Conservation (phyloP, 1,139 yeast species). For the Citeromyces hawaiiensis region DNA sequence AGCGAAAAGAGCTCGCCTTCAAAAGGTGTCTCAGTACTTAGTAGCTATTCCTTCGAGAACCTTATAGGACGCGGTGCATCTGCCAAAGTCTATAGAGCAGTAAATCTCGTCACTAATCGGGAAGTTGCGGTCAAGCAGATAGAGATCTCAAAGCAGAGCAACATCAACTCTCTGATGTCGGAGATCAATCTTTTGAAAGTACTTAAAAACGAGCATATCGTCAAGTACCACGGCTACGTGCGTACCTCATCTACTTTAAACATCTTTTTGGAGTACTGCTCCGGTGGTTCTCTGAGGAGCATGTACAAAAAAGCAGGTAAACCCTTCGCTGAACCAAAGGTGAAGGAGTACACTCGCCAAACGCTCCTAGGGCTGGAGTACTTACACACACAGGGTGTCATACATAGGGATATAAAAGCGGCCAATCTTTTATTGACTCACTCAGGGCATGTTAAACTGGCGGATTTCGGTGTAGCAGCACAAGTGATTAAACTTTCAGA, state of each 20-base stretch:
- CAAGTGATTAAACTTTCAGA: slow-evolving; percentile 19
- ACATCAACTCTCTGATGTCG: slow-evolving; percentile 35
- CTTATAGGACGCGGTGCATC: slow-evolving; percentile 71
- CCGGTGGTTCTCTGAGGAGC: slow-evolving; percentile 74
- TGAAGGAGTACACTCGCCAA: slow-evolving; percentile 50
- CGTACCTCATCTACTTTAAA: slow-evolving; percentile 54
- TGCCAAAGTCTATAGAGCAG: slow-evolving; percentile 61
- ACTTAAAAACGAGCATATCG: slow-evolving; percentile 74
- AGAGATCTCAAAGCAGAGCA: slow-evolving; percentile 26
- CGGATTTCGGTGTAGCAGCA: slow-evolving; percentile 75
- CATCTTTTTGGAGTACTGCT: slow-evolving; percentile 71
- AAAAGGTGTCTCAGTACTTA: background rate
- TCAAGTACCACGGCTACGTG: slow-evolving; percentile 81
- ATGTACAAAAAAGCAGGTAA: slow-evolving; percentile 46
- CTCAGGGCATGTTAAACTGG: slow-evolving; percentile 49
- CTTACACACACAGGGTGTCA: slow-evolving; percentile 59
- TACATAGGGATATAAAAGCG: slow-evolving; percentile 71
- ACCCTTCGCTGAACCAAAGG: slow-evolving; percentile 37
- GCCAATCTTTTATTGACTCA: slow-evolving; percentile 59
- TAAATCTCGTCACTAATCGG: slow-evolving; percentile 51
- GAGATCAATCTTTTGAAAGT: slow-evolving; percentile 79
- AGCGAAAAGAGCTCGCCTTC: background rate
- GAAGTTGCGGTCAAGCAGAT: slow-evolving; percentile 78
- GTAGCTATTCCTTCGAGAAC: slow-evolving; percentile 36
- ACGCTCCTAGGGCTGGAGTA: slow-evolving; percentile 62